Evolutionary conservation across 2,329 filamentous ascomycete species (phyloP).

Genomic region (Orbilia oligospora): DNA sequence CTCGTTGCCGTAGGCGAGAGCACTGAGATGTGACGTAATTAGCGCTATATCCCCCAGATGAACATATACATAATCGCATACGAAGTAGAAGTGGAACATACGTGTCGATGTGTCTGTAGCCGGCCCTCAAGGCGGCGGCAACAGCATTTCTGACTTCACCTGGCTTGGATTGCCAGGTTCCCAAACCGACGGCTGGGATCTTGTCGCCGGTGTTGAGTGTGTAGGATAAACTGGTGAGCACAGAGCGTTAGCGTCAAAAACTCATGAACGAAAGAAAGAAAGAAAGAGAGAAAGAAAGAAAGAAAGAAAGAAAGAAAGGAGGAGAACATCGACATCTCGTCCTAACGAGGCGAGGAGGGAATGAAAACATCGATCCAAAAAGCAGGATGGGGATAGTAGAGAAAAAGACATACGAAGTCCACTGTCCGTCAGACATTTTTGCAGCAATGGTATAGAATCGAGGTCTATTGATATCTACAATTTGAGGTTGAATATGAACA

Average conservation of each 20-base stretch:
- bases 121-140: slow-evolving; percentile 76
- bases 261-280: not conserved
- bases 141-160: slow-evolving; percentile 80
- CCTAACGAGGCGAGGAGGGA: not conserved
- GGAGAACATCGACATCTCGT: not conserved
- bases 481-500: slow-evolving; percentile 30
- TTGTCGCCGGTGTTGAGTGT: slow-evolving; percentile 82
- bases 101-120: slow-evolving; percentile 83
- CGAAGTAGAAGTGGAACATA: slow-evolving; percentile 59
- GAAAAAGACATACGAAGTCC: slow-evolving; percentile 54
- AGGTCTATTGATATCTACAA: slow-evolving; percentile 15
- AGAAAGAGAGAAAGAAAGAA: not conserved
- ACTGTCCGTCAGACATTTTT: slow-evolving; percentile 61
- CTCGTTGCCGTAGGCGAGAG: slow-evolving; percentile 84
- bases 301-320: not conserved
- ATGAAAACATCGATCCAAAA: not conserved
- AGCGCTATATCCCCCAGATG: not conserved
- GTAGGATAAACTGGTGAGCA: slow-evolving; percentile 69
- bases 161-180: slow-evolving; percentile 83
- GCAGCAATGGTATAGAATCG: slow-evolving; percentile 38
- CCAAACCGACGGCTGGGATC: slow-evolving; percentile 82
- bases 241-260: slow-evolving; percentile 19
- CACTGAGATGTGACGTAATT: slow-evolving; percentile 65
- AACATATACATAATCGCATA: not conserved
- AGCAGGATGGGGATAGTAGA: not conserved